phyloP scores from a whole-genome alignment of 148 eudicot genomes.

The Vaccinium vitisidaea region DNA sequence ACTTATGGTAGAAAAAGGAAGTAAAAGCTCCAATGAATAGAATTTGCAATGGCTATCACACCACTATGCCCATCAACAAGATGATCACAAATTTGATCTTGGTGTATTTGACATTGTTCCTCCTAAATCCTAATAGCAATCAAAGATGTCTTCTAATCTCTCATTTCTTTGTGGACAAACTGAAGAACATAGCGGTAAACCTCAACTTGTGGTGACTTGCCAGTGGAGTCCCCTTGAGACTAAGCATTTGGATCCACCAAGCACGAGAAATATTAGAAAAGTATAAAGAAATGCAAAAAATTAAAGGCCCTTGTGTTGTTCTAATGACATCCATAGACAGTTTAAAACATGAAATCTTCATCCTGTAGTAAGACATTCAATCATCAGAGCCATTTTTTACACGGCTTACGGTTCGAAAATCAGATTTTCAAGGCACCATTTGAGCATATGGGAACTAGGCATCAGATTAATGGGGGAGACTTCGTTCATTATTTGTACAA shows the following conservation, averaged over 20 bases:
- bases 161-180: neutral
- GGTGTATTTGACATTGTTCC: neutral
- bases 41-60: neutral
- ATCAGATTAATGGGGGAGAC: neutral
- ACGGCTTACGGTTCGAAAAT: neutral
- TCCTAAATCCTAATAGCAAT: neutral
- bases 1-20: neutral
- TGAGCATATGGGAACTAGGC: neutral
- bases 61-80: neutral
- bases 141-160: neutral
- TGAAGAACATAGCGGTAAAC: neutral
- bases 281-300: neutral
- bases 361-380: neutral
- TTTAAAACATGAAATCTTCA: neutral
- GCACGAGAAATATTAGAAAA: neutral
- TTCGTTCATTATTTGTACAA: neutral
- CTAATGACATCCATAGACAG: constrained; percentile 1
- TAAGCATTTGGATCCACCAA: neutral
- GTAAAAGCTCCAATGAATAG: neutral
- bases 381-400: neutral
- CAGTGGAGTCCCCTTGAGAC: neutral
- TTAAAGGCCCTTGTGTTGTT: neutral
- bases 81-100: neutral
- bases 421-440: constrained; percentile 8
- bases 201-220: neutral